phyloP scores from a whole-genome alignment of 2,329 filamentous ascomycete species.

The Trichoderma semiorbis region DNA sequence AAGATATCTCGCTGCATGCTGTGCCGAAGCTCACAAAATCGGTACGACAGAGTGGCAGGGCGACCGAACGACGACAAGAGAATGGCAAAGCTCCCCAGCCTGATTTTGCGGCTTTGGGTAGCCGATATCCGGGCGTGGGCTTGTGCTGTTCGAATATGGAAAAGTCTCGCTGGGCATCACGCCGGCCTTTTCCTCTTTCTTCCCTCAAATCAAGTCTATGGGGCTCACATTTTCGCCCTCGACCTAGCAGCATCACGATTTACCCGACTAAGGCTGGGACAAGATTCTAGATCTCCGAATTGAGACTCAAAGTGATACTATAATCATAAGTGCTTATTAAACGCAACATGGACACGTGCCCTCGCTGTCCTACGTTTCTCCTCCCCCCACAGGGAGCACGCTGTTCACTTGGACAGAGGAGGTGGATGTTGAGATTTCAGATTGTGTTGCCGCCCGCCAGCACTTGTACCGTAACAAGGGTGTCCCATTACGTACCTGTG shows the following conservation, averaged over 20 bases:
- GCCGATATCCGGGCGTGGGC: background rate
- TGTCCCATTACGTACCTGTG: conserved; percentile 5
- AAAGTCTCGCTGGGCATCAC: background rate
- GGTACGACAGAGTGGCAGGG: background rate
- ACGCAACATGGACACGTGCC: conserved; percentile 4
- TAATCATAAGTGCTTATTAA: background rate
- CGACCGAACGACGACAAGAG: background rate
- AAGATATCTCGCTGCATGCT: conserved; percentile 14
- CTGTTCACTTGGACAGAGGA: background rate
- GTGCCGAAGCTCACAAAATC: background rate
- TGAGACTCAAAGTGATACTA: background rate
- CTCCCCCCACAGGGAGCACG: background rate
- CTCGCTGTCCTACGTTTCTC: background rate
- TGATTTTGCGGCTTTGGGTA: background rate
- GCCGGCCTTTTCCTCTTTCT: background rate
- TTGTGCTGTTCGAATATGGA: background rate
- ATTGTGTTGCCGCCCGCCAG: background rate
- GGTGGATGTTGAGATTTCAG: background rate
- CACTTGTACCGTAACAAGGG: background rate
- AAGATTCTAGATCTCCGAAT: background rate
- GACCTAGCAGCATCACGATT: background rate
- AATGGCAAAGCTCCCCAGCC: background rate
- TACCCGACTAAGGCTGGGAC: background rate
- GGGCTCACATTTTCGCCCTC: background rate
- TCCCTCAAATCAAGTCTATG: background rate